phyloP scores from a whole-genome alignment of 2,329 filamentous ascomycete genomes.

The Truncatella angustata region DNA sequence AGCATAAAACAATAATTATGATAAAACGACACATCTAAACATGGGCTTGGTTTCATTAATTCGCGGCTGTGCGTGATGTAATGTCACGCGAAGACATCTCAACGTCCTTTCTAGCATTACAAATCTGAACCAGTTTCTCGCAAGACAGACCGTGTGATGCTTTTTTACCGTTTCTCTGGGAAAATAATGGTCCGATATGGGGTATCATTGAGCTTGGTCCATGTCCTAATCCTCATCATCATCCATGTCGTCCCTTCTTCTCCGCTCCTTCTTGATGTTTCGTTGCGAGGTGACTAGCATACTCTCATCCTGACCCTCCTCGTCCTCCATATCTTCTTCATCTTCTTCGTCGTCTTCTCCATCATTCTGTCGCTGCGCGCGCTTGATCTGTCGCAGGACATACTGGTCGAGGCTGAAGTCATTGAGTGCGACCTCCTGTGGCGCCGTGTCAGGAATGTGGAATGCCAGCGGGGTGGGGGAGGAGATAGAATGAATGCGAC shows the following conservation, averaged over 20 bases:
- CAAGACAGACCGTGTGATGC: no score
- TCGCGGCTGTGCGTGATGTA: no score
- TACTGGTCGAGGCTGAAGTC: conserved; percentile 58
- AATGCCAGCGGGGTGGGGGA: no score
- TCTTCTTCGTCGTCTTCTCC: conserved; percentile 43
- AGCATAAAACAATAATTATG: background rate
- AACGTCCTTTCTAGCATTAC: no score
- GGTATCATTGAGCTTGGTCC: background rate
- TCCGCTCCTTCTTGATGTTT: conserved; percentile 18
- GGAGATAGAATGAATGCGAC: no score
- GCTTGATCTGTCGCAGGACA: conserved; percentile 57
- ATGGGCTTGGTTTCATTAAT: no score
- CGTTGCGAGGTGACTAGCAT: conserved; percentile 15
- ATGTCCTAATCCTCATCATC: background rate
- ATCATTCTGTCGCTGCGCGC: conserved; percentile 41
- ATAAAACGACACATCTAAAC: no score
- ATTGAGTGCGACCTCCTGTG: conserved; percentile 45
- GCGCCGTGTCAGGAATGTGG: no score
- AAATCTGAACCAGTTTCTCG: no score
- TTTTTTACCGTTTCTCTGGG: no score
- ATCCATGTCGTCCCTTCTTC: background rate
- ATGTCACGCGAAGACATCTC: no score
- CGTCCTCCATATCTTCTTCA: conserved; percentile 36
- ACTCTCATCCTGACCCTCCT: conserved; percentile 22
- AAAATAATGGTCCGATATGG: no score